phyloP scores from a whole-genome alignment of 2,329 filamentous ascomycete genomes.

The Phyllosticta ampelicida region DNA sequence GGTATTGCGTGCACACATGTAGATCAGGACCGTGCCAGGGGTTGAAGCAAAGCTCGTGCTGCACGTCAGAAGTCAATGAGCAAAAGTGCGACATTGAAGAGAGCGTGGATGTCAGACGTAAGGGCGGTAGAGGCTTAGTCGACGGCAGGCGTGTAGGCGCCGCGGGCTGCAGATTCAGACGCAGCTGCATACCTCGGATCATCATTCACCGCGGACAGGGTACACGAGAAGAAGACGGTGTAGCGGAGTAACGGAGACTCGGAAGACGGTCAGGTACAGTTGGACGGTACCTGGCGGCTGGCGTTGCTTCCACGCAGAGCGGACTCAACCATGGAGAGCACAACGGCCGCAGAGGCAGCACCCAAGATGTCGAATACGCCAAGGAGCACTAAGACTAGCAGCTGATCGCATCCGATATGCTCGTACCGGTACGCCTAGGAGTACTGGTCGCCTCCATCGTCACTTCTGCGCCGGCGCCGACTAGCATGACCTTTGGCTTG shows the following conservation, averaged over 20 bases:
- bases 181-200: background rate
- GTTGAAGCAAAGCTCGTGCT: background rate
- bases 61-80: background rate
- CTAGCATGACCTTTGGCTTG: background rate
- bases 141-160: background rate
- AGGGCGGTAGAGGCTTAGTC: background rate
- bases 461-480: background rate
- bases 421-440: too few relatives aligned
- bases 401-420: background rate
- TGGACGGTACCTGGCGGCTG: background rate
- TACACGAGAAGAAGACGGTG: background rate
- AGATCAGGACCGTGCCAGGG: background rate
- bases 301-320: background rate
- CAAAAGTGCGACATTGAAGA: background rate
- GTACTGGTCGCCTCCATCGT: background rate
- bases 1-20: background rate
- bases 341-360: background rate
- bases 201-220: background rate
- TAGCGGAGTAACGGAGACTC: background rate
- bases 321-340: background rate
- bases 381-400: background rate
- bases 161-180: background rate
- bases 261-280: background rate
- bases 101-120: background rate
- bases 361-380: background rate